Base-by-base conservation (phyloP, 441 rosid genomes). In the Corymbia calophylla region DNA sequence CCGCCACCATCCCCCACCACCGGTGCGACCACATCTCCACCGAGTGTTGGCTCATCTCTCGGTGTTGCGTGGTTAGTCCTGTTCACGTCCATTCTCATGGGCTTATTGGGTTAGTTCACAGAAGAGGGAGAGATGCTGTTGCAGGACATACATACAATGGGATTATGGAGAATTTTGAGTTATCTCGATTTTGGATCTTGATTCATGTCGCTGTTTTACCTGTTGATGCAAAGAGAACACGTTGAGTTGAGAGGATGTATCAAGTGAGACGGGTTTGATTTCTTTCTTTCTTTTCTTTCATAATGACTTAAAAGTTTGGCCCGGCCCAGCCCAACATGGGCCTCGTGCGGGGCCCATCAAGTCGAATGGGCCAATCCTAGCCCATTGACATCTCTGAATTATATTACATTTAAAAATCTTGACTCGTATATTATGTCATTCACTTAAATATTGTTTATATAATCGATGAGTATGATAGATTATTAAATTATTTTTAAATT, bases 321-420 rank as follows among this genome's bases (percentile, higher is more conserved):
- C 2, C 6, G 16, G 31, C 6, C 81, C 25, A 35, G 6, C 25
- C 47, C 14, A 70, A 18, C 25, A 1, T 19, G 25, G 25, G 23
- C 47, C 47, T 70, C 1, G 1, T 32, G 0, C 48, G 0, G 0
- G 0, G 8, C 27, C 48, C 2, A 1, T 32, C 81, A 70, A 32
- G 4, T 70, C 15, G 5, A 32, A 32, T 70, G 81, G 47, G 81
- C 81, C 47, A 70, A 3, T 5, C 27, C 47, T 0, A 0, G 48
- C 8, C 13, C 0, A 9, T 70, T 3, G 1, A 70, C 4, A 19
- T 70, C 14, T 32, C 8, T 18, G 10, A 62, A 35, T 35, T 9
- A 70, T 11, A 19, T 9, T 7, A 6, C 7, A 4, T 15, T 3
- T 11, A 31, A 31, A 66, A 66, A 66, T 4, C 39, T 66, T 8